Evolutionary conservation across 176 grass and related monocot species (phyloP), one percentile per base, ranked within the genome.

Genomic region (Paspalum vaginatum): DNA sequence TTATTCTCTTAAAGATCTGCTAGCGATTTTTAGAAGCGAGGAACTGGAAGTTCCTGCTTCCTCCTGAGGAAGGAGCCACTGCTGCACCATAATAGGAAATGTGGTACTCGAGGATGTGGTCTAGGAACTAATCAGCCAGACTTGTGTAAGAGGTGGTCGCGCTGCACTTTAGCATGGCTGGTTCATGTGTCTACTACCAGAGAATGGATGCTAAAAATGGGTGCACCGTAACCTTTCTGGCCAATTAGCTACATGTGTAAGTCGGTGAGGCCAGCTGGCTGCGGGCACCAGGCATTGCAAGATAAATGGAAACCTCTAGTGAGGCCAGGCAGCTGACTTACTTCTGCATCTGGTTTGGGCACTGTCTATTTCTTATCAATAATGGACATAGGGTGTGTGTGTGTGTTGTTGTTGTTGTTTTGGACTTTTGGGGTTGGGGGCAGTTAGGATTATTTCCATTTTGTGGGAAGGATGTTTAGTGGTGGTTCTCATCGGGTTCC

Each of bases 141-240:
- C 25, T 11, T 24, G 76, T 73, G 39, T 40, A 27, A 18, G 41
- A 79, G 41, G 37, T 18, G 9, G 47, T 38, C 39, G 13, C 22
- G 62, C n/a, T 12, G 10, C 38, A 21, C 14, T 54, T 84, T 76
- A 40, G 26, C 45, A 60, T 11, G 5, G 9, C 15, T 1, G 32
- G 68, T 47, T 80, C 13, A n/a, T 80, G 14, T 74, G 43, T 32
- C 49, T 45, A 75, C 25, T 60, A 61, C 46, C 40, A 77, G 58
- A 59, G 42, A 60, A 48, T 77, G 56, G 43, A 61, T 44, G 40
- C 6, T 45, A 55, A 64, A 17, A 7, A 70, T 37, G 26, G 26
- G 41, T 42, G 26, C 55, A 43, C 61, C 18, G 9, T 10, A 7
- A 42, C 48, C 49, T 80, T 86, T 49, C 76, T 85, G 53, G 26